Evolutionary conservation across 78 protist species (phyloP).

Genomic region (Paulinella micropora): DNA sequence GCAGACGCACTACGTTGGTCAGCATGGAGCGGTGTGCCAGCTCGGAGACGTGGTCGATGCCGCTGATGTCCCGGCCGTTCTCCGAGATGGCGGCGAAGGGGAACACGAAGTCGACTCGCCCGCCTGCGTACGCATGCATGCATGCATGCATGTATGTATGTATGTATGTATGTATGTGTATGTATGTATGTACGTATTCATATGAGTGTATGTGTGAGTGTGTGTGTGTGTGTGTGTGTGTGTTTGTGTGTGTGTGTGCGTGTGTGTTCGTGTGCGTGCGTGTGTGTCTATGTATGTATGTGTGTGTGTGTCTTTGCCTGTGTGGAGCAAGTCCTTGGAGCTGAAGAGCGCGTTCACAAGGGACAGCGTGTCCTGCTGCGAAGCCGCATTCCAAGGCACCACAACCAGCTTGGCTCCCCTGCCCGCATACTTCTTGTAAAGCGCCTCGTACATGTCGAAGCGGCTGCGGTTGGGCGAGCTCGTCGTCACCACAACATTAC

Average conservation of each 20-base stretch:
- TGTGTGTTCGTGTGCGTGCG: too few relatives aligned
- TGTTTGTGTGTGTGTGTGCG: too few relatives aligned
- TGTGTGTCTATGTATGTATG: too few relatives aligned
- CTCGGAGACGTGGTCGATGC: constrained; percentile 35
- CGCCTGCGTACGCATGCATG: too few relatives aligned
- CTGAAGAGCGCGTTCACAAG: constrained; percentile 26
- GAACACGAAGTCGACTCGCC: constrained; percentile 41
- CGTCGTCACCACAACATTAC: constrained; percentile 34
- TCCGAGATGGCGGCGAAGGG: constrained; percentile 58
- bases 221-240: too few relatives aligned
- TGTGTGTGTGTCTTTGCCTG: too few relatives aligned
- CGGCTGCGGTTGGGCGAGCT: constrained; percentile 7
- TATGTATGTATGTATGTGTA: too few relatives aligned
- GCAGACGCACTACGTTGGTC: constrained; percentile 41
- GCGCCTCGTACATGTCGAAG: constrained; percentile 20
- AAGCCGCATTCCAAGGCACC: constrained; percentile 48
- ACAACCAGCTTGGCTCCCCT: constrained; percentile 23
- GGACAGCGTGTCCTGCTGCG: constrained; percentile 2
- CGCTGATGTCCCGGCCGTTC: constrained; percentile 29
- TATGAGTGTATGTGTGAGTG: too few relatives aligned
- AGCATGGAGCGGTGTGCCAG: constrained; percentile 54
- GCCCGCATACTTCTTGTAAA: constrained; percentile 28
- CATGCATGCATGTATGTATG: too few relatives aligned
- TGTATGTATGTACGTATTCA: too few relatives aligned
- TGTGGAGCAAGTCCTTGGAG: constrained; percentile 11